Evolutionary conservation across 805 yeast genomes (phyloP).

Genomic region (Dipodascus albidus): DNA sequence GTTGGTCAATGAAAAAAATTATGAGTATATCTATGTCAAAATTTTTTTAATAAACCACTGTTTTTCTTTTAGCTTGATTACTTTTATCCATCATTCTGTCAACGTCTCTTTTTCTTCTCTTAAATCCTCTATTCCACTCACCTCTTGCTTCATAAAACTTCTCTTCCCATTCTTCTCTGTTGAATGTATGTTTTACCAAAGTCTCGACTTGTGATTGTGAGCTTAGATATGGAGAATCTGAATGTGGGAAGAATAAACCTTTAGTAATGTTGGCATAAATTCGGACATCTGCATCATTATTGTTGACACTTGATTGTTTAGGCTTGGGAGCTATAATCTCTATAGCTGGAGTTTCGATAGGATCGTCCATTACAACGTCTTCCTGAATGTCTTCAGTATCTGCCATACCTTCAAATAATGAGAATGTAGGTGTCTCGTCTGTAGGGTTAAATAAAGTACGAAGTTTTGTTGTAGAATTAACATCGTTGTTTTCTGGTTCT

Average conservation of each 20-base stretch:
- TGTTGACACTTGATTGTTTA: not conserved
- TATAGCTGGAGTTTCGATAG: not conserved
- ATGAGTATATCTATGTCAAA: too few relatives aligned
- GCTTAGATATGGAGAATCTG: constrained; percentile 73
- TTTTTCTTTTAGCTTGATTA: not conserved
- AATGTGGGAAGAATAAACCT: constrained; percentile 68
- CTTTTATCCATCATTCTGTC: constrained; percentile 43
- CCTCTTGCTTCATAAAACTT: constrained; percentile 82
- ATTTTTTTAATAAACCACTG: not conserved
- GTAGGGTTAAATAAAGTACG: constrained; percentile 12
- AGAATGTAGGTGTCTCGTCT: constrained; percentile 9
- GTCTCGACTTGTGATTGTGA: constrained; percentile 70
- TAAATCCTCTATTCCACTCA: constrained; percentile 63
- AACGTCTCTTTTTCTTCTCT: constrained; percentile 65
- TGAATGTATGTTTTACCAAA: constrained; percentile 19
- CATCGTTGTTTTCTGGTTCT: not conserved
- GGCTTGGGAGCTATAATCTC: not conserved
- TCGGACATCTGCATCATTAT: not conserved
- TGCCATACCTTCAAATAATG: constrained; percentile 13
- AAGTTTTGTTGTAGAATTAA: constrained; percentile 3
- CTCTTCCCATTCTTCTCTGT: constrained; percentile 45
- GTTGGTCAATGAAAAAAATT: too few relatives aligned
- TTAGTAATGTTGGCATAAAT: constrained; percentile 2
- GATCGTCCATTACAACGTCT: constrained; percentile 6
- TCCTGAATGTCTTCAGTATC: constrained; percentile 10